These are phyloP conservation scores for Neurospora sp. DNA, from an alignment of 495 filamentous ascomycete genomes.

Conservation along the genomic window DNA sequence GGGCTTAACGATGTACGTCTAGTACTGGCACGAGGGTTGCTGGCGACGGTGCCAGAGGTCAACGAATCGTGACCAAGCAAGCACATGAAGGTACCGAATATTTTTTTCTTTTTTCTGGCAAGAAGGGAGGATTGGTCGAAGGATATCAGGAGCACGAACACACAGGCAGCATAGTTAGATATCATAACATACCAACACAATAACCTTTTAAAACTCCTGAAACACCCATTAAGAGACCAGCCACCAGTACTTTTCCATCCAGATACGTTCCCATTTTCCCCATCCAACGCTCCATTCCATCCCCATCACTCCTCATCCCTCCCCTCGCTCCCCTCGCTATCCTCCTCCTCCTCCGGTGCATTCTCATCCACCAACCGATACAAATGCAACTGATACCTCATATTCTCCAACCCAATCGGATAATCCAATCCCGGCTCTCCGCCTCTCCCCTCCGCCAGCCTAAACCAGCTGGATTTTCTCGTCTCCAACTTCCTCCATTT, in stretches of 20 bases:
- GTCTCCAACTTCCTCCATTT: conserved; percentile 63
- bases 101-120: neutral
- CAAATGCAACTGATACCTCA: conserved; percentile 86
- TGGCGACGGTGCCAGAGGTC: neutral
- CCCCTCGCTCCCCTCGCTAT: neutral
- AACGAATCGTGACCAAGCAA: neutral
- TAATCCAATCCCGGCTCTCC: conserved; percentile 46
- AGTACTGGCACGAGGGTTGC: neutral
- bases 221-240: neutral
- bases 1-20: conserved; percentile 47
- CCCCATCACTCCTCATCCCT: neutral
- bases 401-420: conserved; percentile 81
- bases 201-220: neutral
- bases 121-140: neutral
- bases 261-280: neutral
- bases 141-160: neutral
- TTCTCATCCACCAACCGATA: conserved; percentile 36
- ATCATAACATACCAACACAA: neutral
- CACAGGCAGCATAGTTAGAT: neutral
- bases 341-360: neutral
- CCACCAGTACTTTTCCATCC: neutral
- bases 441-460: conserved; percentile 41
- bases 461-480: conserved; percentile 78
- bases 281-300: neutral
- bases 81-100: neutral